These are phyloP conservation scores for Paecilomyces niveus DNA, from an alignment of 2,329 filamentous ascomycete species.

Conservation along the genomic window DNA sequence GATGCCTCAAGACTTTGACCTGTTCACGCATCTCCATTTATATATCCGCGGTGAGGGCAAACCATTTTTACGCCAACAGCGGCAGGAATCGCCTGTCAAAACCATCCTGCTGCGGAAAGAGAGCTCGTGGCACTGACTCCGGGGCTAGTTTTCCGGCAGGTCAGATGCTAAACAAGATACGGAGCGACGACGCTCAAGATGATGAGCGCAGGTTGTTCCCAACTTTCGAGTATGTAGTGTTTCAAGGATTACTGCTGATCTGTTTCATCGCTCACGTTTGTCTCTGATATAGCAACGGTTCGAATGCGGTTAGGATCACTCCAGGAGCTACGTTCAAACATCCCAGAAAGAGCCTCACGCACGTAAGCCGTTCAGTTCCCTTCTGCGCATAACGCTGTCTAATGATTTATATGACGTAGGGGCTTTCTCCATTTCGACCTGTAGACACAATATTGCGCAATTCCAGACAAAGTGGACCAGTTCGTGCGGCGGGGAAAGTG, in stretches of 20 bases:
- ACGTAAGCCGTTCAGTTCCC: slow-evolving; percentile 7
- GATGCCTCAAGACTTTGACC: neutral
- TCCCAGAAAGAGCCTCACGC: slow-evolving; percentile 9
- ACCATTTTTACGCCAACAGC: neutral
- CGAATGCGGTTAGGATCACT: slow-evolving; percentile 18
- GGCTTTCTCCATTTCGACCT: slow-evolving; percentile 12
- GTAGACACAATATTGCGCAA: slow-evolving; percentile 17
- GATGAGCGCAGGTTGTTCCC: slow-evolving; percentile 19
- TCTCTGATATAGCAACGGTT: slow-evolving; percentile 4
- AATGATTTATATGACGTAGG: slow-evolving; percentile 11
- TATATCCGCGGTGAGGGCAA: neutral
- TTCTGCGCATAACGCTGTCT: slow-evolving; percentile 10
- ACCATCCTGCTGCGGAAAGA: neutral
- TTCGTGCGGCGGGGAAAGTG: slow-evolving; percentile 16
- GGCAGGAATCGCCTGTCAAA: neutral
- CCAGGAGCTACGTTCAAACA: slow-evolving; percentile 17
- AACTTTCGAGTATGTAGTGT: slow-evolving; percentile 10
- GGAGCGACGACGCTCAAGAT: neutral
- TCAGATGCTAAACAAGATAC: slow-evolving; percentile 9
- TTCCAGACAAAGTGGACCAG: slow-evolving; percentile 24
- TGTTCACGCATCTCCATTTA: neutral
- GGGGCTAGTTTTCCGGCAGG: slow-evolving; percentile 9
- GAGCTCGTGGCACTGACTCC: slow-evolving; percentile 8
- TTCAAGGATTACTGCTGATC: neutral
- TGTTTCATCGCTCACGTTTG: neutral